phyloP scores from a whole-genome alignment of 1,139 yeast genomes.

The Eremothecium cymbalariae region DNA sequence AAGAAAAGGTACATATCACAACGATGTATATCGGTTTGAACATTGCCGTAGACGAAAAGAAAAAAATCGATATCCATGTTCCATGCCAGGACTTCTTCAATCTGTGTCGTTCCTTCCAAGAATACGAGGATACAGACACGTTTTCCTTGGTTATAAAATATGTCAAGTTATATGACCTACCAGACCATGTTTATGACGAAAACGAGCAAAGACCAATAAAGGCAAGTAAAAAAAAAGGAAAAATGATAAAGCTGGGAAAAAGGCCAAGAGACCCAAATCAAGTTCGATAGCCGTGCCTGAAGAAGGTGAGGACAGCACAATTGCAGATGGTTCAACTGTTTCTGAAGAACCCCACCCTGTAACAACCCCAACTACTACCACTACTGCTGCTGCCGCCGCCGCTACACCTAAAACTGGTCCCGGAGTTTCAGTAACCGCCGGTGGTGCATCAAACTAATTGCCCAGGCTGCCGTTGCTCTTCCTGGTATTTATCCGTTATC shows the following conservation, averaged over 20 bases:
- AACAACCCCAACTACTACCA: neutral
- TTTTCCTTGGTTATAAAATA: conserved; percentile 60
- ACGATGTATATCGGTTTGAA: conserved; percentile 76
- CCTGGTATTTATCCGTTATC: too few species aligned
- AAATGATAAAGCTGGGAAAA: conserved; percentile 26
- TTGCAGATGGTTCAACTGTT: conserved; percentile 3
- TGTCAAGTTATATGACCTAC: conserved; percentile 72
- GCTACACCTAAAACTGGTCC: conserved; percentile 1
- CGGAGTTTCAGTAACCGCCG: conserved; percentile 3
- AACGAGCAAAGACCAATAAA: conserved; percentile 69
- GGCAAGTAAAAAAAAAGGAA: conserved; percentile 42
- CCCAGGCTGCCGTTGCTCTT: neutral
- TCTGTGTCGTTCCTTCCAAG: conserved; percentile 69
- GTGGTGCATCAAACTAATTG: conserved; percentile 4
- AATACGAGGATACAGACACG: conserved; percentile 50
- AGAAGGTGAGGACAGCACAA: conserved; percentile 3
- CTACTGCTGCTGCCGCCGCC: too few species aligned
- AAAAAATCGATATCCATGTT: conserved; percentile 74
- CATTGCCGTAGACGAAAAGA: conserved; percentile 48
- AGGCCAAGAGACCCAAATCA: conserved; percentile 24
- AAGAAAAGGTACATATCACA: conserved; percentile 52
- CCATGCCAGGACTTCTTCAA: conserved; percentile 87
- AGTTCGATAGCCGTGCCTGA: conserved; percentile 1
- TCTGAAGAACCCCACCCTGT: conserved; percentile 5
- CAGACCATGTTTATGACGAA: conserved; percentile 73